Evolutionary conservation across 2,329 filamentous ascomycete species (phyloP).

Genomic region (Fusarium praegraminearum): DNA sequence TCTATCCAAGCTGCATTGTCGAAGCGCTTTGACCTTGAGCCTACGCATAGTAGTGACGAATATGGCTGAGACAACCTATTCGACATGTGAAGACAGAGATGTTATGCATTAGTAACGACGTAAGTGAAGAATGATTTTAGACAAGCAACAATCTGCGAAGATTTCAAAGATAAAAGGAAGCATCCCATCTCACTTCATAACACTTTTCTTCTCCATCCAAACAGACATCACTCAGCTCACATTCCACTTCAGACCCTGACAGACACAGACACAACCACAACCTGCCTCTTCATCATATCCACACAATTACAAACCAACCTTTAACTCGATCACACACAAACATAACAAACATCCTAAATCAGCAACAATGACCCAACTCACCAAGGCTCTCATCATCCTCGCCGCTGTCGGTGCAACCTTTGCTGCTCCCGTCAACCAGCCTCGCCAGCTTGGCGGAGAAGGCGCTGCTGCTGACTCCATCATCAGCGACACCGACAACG

Average conservation of each 20-base stretch:
- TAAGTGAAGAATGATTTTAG: rapidly evolving
- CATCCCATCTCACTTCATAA: rapidly evolving
- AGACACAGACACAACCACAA: not conserved
- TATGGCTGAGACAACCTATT: not conserved
- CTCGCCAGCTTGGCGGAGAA: slow-evolving; percentile 11
- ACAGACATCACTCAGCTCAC: not conserved
- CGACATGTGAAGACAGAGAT: not conserved
- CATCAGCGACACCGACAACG: not conserved
- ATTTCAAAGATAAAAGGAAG: not conserved
- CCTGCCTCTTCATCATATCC: not conserved
- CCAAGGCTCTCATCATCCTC: slow-evolving; percentile 1
- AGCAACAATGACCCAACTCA: slow-evolving; percentile 1
- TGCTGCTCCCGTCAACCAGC: not conserved
- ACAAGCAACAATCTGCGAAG: not conserved
- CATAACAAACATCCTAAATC: not conserved
- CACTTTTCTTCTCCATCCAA: rapidly evolving
- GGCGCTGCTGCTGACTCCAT: not conserved
- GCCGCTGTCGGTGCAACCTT: not conserved
- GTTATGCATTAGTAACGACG: not conserved
- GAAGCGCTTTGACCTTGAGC: not conserved
- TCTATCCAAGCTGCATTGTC: not conserved
- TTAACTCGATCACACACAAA: not conserved
- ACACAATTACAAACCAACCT: not conserved
- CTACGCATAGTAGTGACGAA: not conserved
- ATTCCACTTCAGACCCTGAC: not conserved